Percentiles rank a stretch among this genome's conserved stretches.
Evolutionary conservation across 352 stramenopile genomes (phyloP).

Genomic region (Phytophthora vignae): DNA sequence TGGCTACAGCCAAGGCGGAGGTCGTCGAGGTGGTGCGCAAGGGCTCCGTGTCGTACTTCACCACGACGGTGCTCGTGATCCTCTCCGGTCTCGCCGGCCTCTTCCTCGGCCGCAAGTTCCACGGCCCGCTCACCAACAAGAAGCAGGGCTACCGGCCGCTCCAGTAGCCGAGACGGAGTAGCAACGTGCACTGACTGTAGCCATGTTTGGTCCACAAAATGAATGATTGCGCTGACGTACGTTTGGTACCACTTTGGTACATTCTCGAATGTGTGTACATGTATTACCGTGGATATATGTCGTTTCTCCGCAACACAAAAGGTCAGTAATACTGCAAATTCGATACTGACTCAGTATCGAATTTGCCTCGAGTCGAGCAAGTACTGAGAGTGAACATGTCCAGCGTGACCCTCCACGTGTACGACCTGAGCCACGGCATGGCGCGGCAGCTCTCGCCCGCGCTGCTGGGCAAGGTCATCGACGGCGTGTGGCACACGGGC

Average conservation of each 20-base stretch:
- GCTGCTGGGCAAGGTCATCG: conserved; percentile 93
- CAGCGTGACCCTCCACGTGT: conserved; percentile 92
- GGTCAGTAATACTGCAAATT: too few species aligned
- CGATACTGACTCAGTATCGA: too few species aligned
- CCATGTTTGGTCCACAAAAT: conserved; percentile 10
- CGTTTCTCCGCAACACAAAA: neutral
- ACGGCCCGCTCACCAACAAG: conserved; percentile 49
- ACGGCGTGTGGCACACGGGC: conserved; percentile 94
- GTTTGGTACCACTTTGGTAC: conserved; percentile 10
- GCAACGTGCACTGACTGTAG: conserved; percentile 12
- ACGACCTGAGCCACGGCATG: conserved; percentile 96
- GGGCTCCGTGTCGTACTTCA: conserved; percentile 56
- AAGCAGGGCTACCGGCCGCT: conserved; percentile 61
- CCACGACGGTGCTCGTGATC: conserved; percentile 57
- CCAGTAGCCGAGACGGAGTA: conserved; percentile 22
- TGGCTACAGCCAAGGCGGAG: conserved; percentile 19
- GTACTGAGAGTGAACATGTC: conserved; percentile 21
- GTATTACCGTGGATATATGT: too few species aligned
- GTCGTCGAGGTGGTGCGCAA: conserved; percentile 26
- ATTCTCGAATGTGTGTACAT: conserved; percentile 33
- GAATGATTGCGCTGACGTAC: conserved; percentile 28
- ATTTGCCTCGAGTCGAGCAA: conserved; percentile 8
- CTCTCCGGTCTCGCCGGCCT: conserved; percentile 55
- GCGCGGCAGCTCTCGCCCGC: conserved; percentile 86
- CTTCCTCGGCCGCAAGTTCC: conserved; percentile 65